Base-by-base conservation (phyloP, 2,329 filamentous ascomycete genomes). In the Aspergillus chevalieri region DNA sequence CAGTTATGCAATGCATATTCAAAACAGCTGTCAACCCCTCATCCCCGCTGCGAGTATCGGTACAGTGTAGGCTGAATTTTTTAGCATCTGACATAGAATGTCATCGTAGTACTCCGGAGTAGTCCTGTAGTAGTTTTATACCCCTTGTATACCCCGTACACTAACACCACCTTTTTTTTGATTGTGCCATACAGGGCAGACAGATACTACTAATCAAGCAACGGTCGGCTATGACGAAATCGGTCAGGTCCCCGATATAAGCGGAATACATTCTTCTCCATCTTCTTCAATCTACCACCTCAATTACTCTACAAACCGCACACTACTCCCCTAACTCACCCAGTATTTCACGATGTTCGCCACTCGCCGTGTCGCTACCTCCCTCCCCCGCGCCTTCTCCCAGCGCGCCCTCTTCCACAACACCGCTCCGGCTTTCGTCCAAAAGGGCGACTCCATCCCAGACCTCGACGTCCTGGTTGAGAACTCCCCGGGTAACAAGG, bases 401-500 rank as follows among this genome's bases (percentile, higher is more conserved):
- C 63, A 65, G 54, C 55, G 59, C 19, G 66, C 67, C 8, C 54
- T 66, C 44, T 72, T 71, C 64, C 69, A 71, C 60, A 65, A 52
- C 59, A 67, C 69, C 30, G 63, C 66, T 7, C 69, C 69, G 17
- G 63, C 65, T 24, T 68, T 71, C 47, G 86, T 97, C 66, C 80
- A 86, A 62, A 83, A 83, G 52, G 91, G 91, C 64, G 90, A 96
- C 69, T 73, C 78, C 58, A 77, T 97, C 48, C 93, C 92, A 42
- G 74, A 83, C 70, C 73, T 92, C 50, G 83, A 90, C 56, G 83
- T 87, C 45, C 80, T 95, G 59, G 85, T 84, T 56, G 87, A 97
- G 74, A 80, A 81, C 72, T 90, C 86, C n/a, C 92, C 92, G 1
- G 89, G 87, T 53, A 94, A 90, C 79, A 93, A 91, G 73, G 83